Percentiles rank a stretch among this genome's conserved stretches.
Evolutionary conservation across 495 filamentous ascomycete genomes (phyloP).

Genomic region (Aspergillus saccharolyticus): DNA sequence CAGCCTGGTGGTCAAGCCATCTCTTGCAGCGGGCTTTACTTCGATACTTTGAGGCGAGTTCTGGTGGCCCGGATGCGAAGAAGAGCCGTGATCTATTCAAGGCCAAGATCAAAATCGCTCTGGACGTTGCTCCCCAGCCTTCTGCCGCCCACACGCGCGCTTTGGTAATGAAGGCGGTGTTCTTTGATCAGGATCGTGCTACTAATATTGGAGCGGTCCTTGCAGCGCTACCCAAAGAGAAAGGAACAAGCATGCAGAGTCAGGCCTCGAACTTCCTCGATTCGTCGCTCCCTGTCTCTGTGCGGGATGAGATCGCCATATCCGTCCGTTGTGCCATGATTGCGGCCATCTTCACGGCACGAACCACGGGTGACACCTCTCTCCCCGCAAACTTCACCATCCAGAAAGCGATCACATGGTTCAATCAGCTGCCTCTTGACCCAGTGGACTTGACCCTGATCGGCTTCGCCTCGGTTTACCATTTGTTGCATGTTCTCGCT

Average conservation of each 20-base stretch:
- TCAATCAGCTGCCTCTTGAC: constrained; percentile 42
- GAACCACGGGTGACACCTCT: constrained; percentile 30
- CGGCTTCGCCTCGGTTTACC: constrained; percentile 72
- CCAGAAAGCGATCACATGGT: constrained; percentile 40
- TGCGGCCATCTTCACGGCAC: constrained; percentile 55
- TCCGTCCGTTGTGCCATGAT: constrained; percentile 80
- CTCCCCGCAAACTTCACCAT: constrained; percentile 37
- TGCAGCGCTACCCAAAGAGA: constrained; percentile 44
- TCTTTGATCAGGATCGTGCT: constrained; percentile 41
- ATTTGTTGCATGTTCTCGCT: constrained; percentile 56
- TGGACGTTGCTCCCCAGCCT: constrained; percentile 70
- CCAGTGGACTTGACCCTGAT: constrained; percentile 59
- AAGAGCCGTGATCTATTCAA: constrained; percentile 43
- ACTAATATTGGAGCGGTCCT: constrained; percentile 46
- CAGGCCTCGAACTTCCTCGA: constrained; percentile 41
- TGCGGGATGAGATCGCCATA: constrained; percentile 60
- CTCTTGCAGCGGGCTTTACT: constrained; percentile 67
- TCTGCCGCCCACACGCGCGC: constrained; percentile 72
- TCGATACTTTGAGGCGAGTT: constrained; percentile 50
- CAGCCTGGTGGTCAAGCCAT: constrained; percentile 83
- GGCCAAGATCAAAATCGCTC: constrained; percentile 60
- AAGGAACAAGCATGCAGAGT: constrained; percentile 26
- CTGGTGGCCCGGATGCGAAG: constrained; percentile 36
- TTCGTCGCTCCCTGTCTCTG: constrained; percentile 43
- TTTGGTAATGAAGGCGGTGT: constrained; percentile 60